Conservation (phyloP, 2,329 filamentous ascomycete species). For the Lizonia empirigonia region DNA sequence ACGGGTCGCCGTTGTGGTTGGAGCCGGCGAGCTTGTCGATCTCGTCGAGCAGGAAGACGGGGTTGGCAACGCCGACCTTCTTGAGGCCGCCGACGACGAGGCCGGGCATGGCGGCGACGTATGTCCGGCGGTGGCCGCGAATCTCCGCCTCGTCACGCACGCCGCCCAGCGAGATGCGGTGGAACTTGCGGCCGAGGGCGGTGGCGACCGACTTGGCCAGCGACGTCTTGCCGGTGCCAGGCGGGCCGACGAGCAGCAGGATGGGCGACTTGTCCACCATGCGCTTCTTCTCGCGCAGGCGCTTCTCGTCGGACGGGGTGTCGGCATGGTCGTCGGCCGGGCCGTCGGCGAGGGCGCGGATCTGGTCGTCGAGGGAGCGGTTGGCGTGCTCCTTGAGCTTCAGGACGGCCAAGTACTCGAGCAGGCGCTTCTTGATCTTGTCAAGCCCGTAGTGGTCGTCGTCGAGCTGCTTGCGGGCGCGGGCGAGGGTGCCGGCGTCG, state of each 20-base stretch:
- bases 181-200: constrained; percentile 91
- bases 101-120: constrained; percentile 98
- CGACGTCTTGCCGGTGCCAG: constrained; percentile 94
- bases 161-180: constrained; percentile 93
- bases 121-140: constrained; percentile 89
- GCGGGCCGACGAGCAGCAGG: constrained; percentile 87
- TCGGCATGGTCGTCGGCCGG: constrained; percentile 40
- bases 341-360: constrained; percentile 61
- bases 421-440: constrained; percentile 92
- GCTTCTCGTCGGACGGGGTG: constrained; percentile 61
- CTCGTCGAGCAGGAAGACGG: constrained; percentile 93
- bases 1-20: constrained; percentile 94
- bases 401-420: constrained; percentile 96
- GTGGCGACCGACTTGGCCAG: constrained; percentile 91
- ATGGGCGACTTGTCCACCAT: constrained; percentile 97
- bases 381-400: constrained; percentile 93
- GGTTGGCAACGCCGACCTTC: constrained; percentile 94
- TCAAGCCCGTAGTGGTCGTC: constrained; percentile 96
- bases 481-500: constrained; percentile 76
- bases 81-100: constrained; percentile 91
- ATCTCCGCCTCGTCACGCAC: constrained; percentile 98
- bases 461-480: constrained; percentile 87
- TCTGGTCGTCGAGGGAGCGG: constrained; percentile 78
- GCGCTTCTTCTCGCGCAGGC: constrained; percentile 77
- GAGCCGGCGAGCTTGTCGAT: constrained; percentile 94